Conservation (phyloP, 805 yeast species). For the Saturnispora dispora region DNA sequence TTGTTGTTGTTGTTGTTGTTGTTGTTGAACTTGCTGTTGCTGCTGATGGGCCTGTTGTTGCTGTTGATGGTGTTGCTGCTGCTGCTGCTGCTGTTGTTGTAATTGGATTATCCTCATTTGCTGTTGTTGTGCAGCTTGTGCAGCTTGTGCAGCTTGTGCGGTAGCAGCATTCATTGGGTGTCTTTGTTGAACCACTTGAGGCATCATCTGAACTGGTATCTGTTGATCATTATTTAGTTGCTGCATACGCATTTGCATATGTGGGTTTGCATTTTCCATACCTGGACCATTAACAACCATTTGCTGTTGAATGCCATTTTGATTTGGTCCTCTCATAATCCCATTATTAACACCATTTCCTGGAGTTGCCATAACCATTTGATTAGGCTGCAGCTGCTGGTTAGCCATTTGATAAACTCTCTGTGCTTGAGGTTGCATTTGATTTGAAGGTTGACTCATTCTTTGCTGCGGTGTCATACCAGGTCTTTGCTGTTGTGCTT, state of each 20-base stretch:
- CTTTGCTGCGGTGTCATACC: constrained; percentile 8
- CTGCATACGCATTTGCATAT: constrained; percentile 9
- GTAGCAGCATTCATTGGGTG: constrained; percentile 1
- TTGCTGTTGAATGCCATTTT: constrained; percentile 4
- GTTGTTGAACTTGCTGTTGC: constrained; percentile 12
- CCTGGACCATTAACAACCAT: constrained; percentile 1
- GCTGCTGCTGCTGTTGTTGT: constrained; percentile 4
- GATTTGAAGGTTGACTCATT: constrained; percentile 5
- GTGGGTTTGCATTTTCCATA: constrained; percentile 8
- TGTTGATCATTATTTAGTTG: constrained; percentile 4
- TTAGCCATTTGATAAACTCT: not conserved
- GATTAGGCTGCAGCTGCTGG: constrained; percentile 5
- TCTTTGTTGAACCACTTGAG: constrained; percentile 4
- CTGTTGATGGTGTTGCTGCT: constrained; percentile 4
- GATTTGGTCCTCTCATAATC: constrained; percentile 1
- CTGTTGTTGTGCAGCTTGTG: constrained; percentile 7
- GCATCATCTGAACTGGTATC: constrained; percentile 3
- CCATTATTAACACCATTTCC: not conserved
- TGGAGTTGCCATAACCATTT: constrained; percentile 3
- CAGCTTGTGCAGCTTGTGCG: constrained; percentile 6
- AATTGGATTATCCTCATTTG: constrained; percentile 2
- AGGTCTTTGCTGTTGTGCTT: constrained; percentile 6
- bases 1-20: constrained; percentile 11
- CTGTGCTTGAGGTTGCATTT: constrained; percentile 3
- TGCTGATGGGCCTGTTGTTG: constrained; percentile 15